Conservation (phyloP, 2,329 filamentous ascomycete species). For the Cladosporium phlei region DNA sequence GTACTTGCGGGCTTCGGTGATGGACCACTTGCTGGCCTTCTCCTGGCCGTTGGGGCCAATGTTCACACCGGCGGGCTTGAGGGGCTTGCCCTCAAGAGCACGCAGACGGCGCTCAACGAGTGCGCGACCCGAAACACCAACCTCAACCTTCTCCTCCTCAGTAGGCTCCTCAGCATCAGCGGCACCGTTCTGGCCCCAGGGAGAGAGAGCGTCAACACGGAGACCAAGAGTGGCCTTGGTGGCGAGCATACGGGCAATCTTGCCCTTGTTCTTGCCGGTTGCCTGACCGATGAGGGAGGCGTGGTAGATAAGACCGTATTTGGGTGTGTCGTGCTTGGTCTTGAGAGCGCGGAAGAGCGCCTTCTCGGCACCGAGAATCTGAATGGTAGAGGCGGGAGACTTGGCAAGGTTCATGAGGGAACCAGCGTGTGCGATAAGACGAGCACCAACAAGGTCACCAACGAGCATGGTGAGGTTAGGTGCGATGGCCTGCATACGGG, state of each 20-base stretch:
- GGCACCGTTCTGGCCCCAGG: slow-evolving; percentile 65
- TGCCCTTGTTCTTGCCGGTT: slow-evolving; percentile 97
- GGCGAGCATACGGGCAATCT: slow-evolving; percentile 94
- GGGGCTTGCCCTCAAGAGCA: slow-evolving; percentile 82
- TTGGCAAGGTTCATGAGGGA: slow-evolving; percentile 94
- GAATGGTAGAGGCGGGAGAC: slow-evolving; percentile 89
- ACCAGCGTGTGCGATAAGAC: slow-evolving; percentile 89
- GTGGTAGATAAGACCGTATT: slow-evolving; percentile 94
- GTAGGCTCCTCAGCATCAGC: slow-evolving; percentile 60
- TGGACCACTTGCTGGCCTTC: slow-evolving; percentile 71
- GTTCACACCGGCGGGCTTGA: slow-evolving; percentile 68
- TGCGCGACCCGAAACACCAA: slow-evolving; percentile 68
- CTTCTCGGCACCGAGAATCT: slow-evolving; percentile 98
- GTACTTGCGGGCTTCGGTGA: slow-evolving; percentile 92
- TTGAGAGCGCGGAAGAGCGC: slow-evolving; percentile 96
- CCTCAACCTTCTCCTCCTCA: slow-evolving; percentile 80
- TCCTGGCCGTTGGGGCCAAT: slow-evolving; percentile 69
- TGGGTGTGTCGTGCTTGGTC: slow-evolving; percentile 98
- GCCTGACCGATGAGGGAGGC: slow-evolving; percentile 93
- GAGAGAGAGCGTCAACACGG: slow-evolving; percentile 82
- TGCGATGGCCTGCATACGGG: slow-evolving; percentile 93
- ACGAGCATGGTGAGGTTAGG: slow-evolving; percentile 92
- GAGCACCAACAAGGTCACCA: slow-evolving; percentile 87
- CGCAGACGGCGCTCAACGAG: slow-evolving; percentile 73
- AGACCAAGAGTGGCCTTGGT: slow-evolving; percentile 90